These are phyloP conservation scores for Fusarium hostae DNA, from an alignment of 2,329 filamentous ascomycete genomes.

Conservation along the genomic window DNA sequence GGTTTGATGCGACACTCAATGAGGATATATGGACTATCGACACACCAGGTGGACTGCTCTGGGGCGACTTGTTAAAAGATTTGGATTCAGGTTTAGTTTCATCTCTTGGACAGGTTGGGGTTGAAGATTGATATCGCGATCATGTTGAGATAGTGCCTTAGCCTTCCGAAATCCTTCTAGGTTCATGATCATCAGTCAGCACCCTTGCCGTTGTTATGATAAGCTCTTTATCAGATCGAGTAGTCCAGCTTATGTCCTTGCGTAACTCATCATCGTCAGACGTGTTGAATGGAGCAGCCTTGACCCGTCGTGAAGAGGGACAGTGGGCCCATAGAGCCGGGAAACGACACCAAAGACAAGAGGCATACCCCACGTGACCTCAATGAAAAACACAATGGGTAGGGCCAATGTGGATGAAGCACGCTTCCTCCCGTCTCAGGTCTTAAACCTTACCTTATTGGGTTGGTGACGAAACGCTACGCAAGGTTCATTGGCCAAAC, in stretches of 20 bases:
- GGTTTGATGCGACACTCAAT: background rate
- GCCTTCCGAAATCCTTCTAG: background rate
- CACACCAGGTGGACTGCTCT: constrained; percentile 27
- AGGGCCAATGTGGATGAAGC: constrained; percentile 17
- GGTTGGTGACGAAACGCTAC: background rate
- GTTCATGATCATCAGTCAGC: background rate
- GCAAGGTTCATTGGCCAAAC: constrained; percentile 18
- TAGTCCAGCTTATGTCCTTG: background rate
- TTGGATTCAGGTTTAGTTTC: constrained; percentile 32
- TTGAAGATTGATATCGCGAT: background rate
- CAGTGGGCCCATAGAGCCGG: background rate
- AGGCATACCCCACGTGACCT: constrained; percentile 13
- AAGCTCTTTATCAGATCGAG: background rate
- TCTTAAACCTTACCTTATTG: constrained; percentile 14
- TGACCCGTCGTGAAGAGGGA: background rate
- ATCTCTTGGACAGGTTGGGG: constrained; percentile 44
- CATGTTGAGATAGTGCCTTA: background rate
- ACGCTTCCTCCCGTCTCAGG: constrained; percentile 27
- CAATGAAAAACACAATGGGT: background rate
- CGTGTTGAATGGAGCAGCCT: background rate
- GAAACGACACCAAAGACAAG: background rate
- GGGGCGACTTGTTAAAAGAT: constrained; percentile 40
- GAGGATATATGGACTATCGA: constrained; percentile 31
- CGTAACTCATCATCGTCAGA: background rate
- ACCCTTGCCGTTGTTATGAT: background rate